Evolutionary conservation across 192 early-diverging fungal species (phyloP), one percentile per base, ranked within the genome.

Genomic region (Coemansia reversa): DNA sequence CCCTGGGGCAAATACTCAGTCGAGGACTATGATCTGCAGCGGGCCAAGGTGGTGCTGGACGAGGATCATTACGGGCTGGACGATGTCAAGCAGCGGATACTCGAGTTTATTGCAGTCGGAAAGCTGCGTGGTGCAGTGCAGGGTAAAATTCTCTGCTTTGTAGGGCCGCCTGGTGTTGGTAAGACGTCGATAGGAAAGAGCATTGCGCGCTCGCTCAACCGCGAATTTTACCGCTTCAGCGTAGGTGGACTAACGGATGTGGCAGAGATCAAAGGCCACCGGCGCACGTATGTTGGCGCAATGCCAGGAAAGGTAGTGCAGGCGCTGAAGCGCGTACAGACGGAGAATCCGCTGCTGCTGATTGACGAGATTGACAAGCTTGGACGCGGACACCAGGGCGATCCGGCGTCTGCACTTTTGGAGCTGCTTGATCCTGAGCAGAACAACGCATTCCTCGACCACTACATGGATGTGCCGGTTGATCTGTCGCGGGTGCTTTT

Each of bases 241-340:
- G 97, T 99, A 20, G 97, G 97, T 55, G 97, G 97, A 0, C 74
- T 99, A 68, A 94, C 92, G 0, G 97, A 99, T 69, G 97, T 98
- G 18, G 97, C 97, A 19, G 97, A 99, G 75, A 97, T 99, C 74
- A 99, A 99, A 85, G 97, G 95, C 24, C 97, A 98, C 81, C 89
- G 97, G 33, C 84, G 97, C 53, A 99, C 97, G 5, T 99, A 99
- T 75, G 97, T 99, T 8, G 97, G 97, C 50, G 97, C 97, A 6
- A 99, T 99, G 97, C 97, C 97, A 19, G 97, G 97, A 45, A 99
- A 99, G 76, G 94, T 99, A 16, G 88, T 99, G 23, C 97, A 99
- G 81, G 97, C 97, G 2, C 76, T 99, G 63, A 99, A 99, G 72
- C 95, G 96, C 49, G 97, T 99, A 5, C 94, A 99, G 75, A 97